These are phyloP conservation scores for Paracoccidioides brasiliensis DNA, from an alignment of 2,329 filamentous ascomycete genomes.

Conservation along the genomic window DNA sequence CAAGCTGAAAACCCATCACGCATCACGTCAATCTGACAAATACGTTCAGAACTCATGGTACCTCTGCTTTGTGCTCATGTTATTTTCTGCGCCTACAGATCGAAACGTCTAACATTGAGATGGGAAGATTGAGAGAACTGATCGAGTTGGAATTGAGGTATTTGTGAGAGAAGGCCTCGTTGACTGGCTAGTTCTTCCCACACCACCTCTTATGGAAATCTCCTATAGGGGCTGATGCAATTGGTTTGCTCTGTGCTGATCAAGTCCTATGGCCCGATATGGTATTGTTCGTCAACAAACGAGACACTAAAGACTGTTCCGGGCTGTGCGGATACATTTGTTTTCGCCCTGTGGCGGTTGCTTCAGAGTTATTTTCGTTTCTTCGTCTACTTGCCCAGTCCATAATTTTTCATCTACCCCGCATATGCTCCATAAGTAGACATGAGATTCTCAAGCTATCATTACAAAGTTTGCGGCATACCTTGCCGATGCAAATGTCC, in stretches of 20 bases:
- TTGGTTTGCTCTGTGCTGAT: not conserved
- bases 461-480: not conserved
- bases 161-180: no score
- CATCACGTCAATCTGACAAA: constrained; percentile 12
- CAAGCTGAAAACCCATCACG: not conserved
- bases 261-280: not conserved
- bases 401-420: not conserved
- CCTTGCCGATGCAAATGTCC: not conserved
- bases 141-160: not conserved
- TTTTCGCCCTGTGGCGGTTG: not conserved
- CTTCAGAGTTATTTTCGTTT: not conserved
- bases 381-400: not conserved
- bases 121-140: not conserved
- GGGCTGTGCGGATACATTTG: not conserved
- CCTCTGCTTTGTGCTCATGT: not conserved
- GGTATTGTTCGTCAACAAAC: not conserved
- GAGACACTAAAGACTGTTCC: not conserved
- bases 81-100: not conserved
- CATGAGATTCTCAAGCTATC: not conserved
- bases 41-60: not conserved
- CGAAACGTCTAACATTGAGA: constrained; percentile 1
- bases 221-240: not conserved
- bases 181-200: no score
- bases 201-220: no score
- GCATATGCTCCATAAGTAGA: not conserved